Evolutionary conservation across 768 basidiomycete genomes (phyloP).

Genomic region (Boletellus ananiceps): DNA sequence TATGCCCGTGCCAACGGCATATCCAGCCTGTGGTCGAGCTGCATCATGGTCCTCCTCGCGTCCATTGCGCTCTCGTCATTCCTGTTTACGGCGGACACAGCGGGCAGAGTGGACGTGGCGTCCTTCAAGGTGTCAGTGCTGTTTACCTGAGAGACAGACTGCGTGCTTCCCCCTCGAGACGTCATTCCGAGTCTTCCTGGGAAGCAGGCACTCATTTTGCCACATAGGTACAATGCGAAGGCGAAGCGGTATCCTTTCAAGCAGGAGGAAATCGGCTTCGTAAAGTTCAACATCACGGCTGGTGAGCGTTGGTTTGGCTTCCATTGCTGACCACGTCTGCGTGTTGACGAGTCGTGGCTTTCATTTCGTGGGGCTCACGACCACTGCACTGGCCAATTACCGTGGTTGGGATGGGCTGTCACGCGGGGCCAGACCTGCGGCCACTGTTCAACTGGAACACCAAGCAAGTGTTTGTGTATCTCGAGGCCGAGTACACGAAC

Average conservation of each 20-base stretch:
- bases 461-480: constrained; percentile 88
- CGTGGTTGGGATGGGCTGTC: background rate
- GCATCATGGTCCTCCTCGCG: constrained; percentile 64
- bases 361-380: constrained; percentile 16
- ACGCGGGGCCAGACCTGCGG: constrained; percentile 53
- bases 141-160: too few relatives aligned
- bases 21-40: constrained; percentile 69
- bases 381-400: constrained; percentile 9
- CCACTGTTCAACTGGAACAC: constrained; percentile 94
- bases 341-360: constrained; percentile 23
- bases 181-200: constrained; percentile 8
- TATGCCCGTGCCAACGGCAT: constrained; percentile 70
- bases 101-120: constrained; percentile 53
- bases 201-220: constrained; percentile 8
- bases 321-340: constrained; percentile 22
- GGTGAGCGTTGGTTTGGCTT: constrained; percentile 44
- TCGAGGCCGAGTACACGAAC: constrained; percentile 80
- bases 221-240: constrained; percentile 42
- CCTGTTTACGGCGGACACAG: constrained; percentile 53
- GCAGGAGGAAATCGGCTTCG: constrained; percentile 73
- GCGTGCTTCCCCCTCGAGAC: constrained; percentile 2
- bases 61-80: constrained; percentile 73
- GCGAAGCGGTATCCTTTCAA: constrained; percentile 52
- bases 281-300: constrained; percentile 76
- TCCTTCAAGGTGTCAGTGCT: constrained; percentile 22